phyloP scores from a whole-genome alignment of 1,284 basidiomycete species.

The Cryptococcus amylolentus region DNA sequence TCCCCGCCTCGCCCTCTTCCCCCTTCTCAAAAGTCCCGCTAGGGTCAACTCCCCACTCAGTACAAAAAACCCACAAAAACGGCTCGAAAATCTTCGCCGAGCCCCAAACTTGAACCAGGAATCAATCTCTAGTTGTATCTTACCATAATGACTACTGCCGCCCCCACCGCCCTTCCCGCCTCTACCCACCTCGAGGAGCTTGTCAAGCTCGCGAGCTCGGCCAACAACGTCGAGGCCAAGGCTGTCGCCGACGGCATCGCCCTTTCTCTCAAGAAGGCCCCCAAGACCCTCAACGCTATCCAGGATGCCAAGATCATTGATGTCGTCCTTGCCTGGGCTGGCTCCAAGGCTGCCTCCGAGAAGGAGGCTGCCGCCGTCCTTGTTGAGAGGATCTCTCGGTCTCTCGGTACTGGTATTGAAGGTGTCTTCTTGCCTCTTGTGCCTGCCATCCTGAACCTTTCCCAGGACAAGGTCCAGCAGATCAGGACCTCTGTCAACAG shows the following conservation, averaged over 20 bases:
- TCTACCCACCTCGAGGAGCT: conserved; percentile 38
- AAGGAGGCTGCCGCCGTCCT: conserved; percentile 87
- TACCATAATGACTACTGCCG: conserved; percentile 39
- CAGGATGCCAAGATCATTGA: conserved; percentile 55
- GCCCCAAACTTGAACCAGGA: not conserved
- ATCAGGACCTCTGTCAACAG: conserved; percentile 75
- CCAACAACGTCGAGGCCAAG: conserved; percentile 47
- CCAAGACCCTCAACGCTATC: conserved; percentile 38
- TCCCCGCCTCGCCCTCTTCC: not conserved
- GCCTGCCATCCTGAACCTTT: conserved; percentile 74
- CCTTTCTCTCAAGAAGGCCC: conserved; percentile 39
- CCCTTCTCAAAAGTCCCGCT: not conserved
- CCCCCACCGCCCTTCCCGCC: conserved; percentile 37
- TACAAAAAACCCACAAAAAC: not conserved
- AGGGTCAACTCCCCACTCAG: conserved; percentile 1
- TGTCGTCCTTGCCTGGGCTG: conserved; percentile 67
- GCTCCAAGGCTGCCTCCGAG: conserved; percentile 85
- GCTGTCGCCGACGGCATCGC: conserved; percentile 45
- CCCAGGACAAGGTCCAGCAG: conserved; percentile 93
- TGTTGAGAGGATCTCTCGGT: conserved; percentile 69
- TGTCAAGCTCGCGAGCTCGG: conserved; percentile 37
- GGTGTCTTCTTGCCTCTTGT: conserved; percentile 81
- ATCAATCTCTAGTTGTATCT: not conserved
- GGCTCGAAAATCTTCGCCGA: not conserved
- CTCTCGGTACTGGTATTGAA: conserved; percentile 70